Conservation (phyloP, 257 asterid genomes). For the Echium plantagineum region DNA sequence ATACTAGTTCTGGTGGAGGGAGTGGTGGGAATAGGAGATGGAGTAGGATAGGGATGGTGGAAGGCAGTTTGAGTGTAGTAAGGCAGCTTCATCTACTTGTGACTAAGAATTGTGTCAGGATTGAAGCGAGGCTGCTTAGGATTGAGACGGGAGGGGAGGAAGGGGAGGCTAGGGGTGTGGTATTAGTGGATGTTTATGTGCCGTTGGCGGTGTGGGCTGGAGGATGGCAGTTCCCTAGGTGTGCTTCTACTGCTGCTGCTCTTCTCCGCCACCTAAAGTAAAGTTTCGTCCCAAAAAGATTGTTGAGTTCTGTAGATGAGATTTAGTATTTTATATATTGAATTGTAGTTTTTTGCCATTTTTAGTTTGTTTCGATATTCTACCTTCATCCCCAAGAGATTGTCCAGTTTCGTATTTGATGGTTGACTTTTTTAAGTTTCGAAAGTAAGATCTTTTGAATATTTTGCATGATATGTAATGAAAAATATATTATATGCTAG, state of each 20-base stretch:
- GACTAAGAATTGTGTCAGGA: conserved; percentile 40
- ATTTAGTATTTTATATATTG: no score
- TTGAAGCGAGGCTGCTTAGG: conserved; percentile 40
- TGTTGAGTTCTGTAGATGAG: no score
- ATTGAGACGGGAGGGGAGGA: conserved; percentile 15
- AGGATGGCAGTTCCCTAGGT: conserved; percentile 90
- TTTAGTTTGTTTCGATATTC: no score
- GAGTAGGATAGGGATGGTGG: conserved; percentile 57
- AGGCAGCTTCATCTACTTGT: conserved; percentile 53
- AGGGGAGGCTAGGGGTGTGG: conserved; percentile 37
- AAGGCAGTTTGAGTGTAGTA: conserved; percentile 73
- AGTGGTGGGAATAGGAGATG: conserved; percentile 20
- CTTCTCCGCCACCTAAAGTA: conserved; percentile 76
- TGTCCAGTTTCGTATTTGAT: no score
- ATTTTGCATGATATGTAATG: background rate
- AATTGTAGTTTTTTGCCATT: no score
- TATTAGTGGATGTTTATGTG: conserved; percentile 75
- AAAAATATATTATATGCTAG: background rate
- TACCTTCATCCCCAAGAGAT: no score
- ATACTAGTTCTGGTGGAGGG: conserved; percentile 1
- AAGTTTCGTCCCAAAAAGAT: no score
- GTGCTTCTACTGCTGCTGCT: conserved; percentile 47
- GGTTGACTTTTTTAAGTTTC: no score
- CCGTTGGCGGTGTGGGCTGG: conserved; percentile 64
- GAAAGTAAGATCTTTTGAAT: background rate